Evolutionary conservation across 768 basidiomycete species (phyloP), one percentile per base, ranked within the genome.

Genomic region (Suillus plorans): DNA sequence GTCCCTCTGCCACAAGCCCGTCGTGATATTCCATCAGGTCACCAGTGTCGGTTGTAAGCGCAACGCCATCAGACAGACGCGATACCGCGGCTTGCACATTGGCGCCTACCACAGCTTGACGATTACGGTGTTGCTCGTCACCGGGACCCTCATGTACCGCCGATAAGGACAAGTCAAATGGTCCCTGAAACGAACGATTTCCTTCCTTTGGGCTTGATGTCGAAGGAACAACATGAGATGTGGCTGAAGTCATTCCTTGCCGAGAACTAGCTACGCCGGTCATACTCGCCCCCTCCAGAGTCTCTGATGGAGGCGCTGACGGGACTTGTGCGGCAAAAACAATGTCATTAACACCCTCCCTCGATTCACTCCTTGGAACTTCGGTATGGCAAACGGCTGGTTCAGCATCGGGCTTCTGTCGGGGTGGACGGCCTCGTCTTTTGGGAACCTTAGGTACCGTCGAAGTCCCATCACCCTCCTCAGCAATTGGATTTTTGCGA

Each of bases 381-480:
- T 28, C 49, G 34, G 28, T 20, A 41, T 44, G 18, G 9, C 52
- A 18, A 31, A 16, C 25, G 14, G 41, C 50, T 10, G 52, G 59
- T 28, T 59, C 69, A 14, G 22, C 55, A 44, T 65, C 69, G 47
- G 64, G 66, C 42, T 71, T 71, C 22, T 37, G 62, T 68, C 77
- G 76, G 25, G 62, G 63, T n/a, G 74, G 74, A 22, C 81, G 78
- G 31, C 80, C 81, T 18, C 80, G 82, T 59, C 80, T 82, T 66
- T 69, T 76, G 3, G 71, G 69, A 42, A 63, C 58, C 16, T 60
- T 42, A 8, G 64, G 45, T 3, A 22, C 9, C 14, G 62, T 41
- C 16, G 49, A 25, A 55, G 60, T 31, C 49, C n/a, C 62, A 20
- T 55, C 63, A 7, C 44, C 56, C 34, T 42, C 65, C 22, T 61